Evolutionary conservation across 805 yeast genomes (phyloP), one percentile per base, ranked within the genome.

Genomic region (Candida multigemmis): DNA sequence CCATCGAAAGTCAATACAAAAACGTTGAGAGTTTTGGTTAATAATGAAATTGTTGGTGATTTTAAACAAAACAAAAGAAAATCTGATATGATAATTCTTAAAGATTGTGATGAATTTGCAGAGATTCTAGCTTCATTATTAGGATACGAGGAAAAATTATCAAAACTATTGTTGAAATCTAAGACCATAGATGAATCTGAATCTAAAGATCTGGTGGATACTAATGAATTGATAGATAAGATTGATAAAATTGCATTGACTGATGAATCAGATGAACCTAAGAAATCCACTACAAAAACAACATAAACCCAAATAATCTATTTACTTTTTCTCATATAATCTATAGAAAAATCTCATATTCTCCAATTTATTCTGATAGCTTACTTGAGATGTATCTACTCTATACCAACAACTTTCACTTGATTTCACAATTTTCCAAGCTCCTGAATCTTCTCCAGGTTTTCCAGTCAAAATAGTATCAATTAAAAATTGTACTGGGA

Each of bases 271-370:
- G n/a, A n/a, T n/a, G n/a, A n/a, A n/a, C n/a, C n/a, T n/a, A n/a
- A n/a, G n/a, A n/a, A n/a, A n/a, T n/a, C n/a, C n/a, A n/a, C n/a
- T n/a, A n/a, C n/a, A n/a, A n/a, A 23, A 25, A 39, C n/a, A 22
- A 17, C 19, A 17, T n/a, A n/a, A n/a, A n/a, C n/a, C n/a, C n/a
- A n/a, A n/a, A n/a, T 18, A n/a, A 18, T 11, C 20, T 12, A 18
- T 14, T 36, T 40, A 68, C 34, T 54, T 64, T 57, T 71, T 76
- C 40, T 68, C 60, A 53, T 83, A 85, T 24, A 85, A 53, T 40
- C 94, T 64, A 48, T 78, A 76, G 48, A 85, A 84, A 48, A 81
- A 82, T 34, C 95, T 66, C 94, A 84, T 84, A 46, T 81, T 85
- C 46, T 85, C 95, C 34, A 85, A 52, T 40, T 81, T 80, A 53